Conservation (phyloP, 495 filamentous ascomycete genomes). For the Symbiotaphrina buchneri region DNA sequence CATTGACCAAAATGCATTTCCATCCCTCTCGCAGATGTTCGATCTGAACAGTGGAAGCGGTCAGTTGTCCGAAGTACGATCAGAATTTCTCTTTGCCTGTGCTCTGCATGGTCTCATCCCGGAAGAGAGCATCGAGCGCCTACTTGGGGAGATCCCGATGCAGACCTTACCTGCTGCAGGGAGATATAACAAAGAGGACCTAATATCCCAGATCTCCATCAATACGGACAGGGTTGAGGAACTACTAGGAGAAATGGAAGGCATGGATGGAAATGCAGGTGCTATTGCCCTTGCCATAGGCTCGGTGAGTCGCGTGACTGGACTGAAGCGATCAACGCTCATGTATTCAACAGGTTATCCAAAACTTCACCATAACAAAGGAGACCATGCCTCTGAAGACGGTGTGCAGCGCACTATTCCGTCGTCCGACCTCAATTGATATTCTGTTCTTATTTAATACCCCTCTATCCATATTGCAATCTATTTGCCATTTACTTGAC, state of each 20-base stretch:
- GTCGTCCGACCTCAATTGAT: slow-evolving; percentile 59
- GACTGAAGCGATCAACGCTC: neutral
- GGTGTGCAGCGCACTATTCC: slow-evolving; percentile 58
- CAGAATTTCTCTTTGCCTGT: slow-evolving; percentile 86
- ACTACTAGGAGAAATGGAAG: slow-evolving; percentile 59
- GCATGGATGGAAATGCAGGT: slow-evolving; percentile 87
- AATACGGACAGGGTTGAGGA: slow-evolving; percentile 51
- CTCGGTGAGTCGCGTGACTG: slow-evolving; percentile 28
- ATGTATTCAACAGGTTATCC: slow-evolving; percentile 60
- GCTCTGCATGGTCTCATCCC: slow-evolving; percentile 65
- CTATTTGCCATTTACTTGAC: slow-evolving; percentile 68
- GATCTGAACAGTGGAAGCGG: slow-evolving; percentile 46
- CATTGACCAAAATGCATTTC: slow-evolving; percentile 59
- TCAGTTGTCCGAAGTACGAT: slow-evolving; percentile 53
- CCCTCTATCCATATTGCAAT: slow-evolving; percentile 50
- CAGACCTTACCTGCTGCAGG: slow-evolving; percentile 54
- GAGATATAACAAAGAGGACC: slow-evolving; percentile 49
- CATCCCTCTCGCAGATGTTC: slow-evolving; percentile 59
- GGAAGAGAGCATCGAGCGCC: slow-evolving; percentile 50
- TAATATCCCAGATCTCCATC: slow-evolving; percentile 49
- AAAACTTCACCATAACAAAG: slow-evolving; percentile 51
- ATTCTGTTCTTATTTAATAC: slow-evolving; percentile 72
- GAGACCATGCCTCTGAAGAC: slow-evolving; percentile 82
- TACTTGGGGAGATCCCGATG: slow-evolving; percentile 73
- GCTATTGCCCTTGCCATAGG: slow-evolving; percentile 66